Evolutionary conservation across 371 early-diverging fungal genomes (phyloP).

Genomic region (Entomophthora muscae): DNA sequence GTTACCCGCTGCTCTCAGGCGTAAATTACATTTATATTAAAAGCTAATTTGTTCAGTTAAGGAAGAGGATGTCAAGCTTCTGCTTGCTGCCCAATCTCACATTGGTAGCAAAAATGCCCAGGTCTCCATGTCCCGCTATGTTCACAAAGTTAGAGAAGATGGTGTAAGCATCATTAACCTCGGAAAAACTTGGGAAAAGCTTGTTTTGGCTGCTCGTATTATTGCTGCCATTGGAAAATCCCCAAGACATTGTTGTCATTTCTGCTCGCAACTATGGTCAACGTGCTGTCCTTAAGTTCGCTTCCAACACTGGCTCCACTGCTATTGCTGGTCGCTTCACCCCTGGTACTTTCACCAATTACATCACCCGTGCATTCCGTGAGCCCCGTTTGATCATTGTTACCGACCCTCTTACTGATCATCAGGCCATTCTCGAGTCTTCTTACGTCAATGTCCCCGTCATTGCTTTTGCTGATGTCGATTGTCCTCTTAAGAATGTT

Average conservation of each 20-base stretch:
- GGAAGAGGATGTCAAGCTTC: constrained; percentile 76
- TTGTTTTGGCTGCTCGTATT: constrained; percentile 96
- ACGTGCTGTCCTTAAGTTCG: constrained; percentile 97
- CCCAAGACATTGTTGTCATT: constrained; percentile 86
- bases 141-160: constrained; percentile 86
- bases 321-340: constrained; percentile 99
- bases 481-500: constrained; percentile 83
- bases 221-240: constrained; percentile 93
- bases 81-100: constrained; percentile 87
- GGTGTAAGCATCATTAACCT: constrained; percentile 96
- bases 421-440: constrained; percentile 97
- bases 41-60: constrained; percentile 13
- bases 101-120: constrained; percentile 83
- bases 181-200: constrained; percentile 98
- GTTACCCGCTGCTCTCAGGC: constrained; percentile 9
- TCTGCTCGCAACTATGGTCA: constrained; percentile 95
- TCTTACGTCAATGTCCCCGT: constrained; percentile 98
- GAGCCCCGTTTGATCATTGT: constrained; percentile 97
- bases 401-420: constrained; percentile 96
- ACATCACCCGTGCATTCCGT: constrained; percentile 94
- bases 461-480: constrained; percentile 97
- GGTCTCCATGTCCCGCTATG: constrained; percentile 77
- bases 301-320: constrained; percentile 90
- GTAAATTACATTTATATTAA: constrained; percentile 3
- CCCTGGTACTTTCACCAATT: constrained; percentile 99